Evolutionary conservation across 1,284 basidiomycete genomes (phyloP), one percentile per base, ranked within the genome.

Genomic region (Cryptococcus sp.): DNA sequence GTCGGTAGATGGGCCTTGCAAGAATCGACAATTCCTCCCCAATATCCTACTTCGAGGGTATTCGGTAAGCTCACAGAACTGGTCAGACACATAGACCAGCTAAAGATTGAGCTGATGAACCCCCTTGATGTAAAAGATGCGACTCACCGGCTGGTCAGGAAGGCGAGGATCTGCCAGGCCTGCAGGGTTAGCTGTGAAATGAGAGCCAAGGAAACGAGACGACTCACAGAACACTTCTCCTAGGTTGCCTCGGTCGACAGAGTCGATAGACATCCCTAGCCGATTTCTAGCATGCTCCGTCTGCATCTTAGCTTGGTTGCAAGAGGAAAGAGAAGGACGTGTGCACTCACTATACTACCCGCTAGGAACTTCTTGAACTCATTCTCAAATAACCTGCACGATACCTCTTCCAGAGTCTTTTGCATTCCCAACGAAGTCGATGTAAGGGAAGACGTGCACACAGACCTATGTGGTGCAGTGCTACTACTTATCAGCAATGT

Each of bases 201-300:
- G 6, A 7, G 3, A 45, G 16, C 24, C 16, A 19, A 26, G 5
- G 5, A 43, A n/a, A 3, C 19, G 11, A 21, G 11, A 31, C 1
- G 11, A 53, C 56, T 45, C 26, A 57, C 58, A 59, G 41, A 53
- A 59, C 5, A 59, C 56, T 37, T 57, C 58, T 19, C 58, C 58
- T 4, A 57, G 42, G 46, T 60, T 53, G 6, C 58, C 58, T 31
- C 56, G 41, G 26, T 51, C 54, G 2, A 38, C 18, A 14, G 47
- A 48, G 18, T 50, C 50, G 5, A 56, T 34, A 24, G 56, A 52
- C 25, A 47, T 39, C 5, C 49, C 51, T 11, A 60, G 32, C 12
- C 56, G 48, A 22, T 51, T 50, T 46, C 43, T 45, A 2, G 56
- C 58, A 21, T 60, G 58, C n/a, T 53, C 51, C 3, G 50, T 51